Evolutionary conservation across 2,329 filamentous ascomycete species (phyloP).

Genomic region (Calonectria pseudoreteaudii): DNA sequence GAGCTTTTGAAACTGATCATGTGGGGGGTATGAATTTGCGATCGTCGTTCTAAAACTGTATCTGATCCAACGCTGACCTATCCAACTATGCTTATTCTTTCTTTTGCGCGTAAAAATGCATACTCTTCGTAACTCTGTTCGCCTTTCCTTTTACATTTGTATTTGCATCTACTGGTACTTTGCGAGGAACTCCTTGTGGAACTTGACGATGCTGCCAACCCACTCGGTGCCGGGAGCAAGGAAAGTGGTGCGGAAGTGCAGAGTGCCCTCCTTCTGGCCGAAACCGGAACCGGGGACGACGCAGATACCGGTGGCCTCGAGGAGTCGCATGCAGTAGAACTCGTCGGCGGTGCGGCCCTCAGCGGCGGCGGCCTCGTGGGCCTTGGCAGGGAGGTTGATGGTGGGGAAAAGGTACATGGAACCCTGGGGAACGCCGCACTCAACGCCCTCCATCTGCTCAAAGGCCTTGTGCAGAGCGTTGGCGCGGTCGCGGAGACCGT

Average conservation of each 20-base stretch:
- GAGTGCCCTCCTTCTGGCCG: conserved; percentile 89
- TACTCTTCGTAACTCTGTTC: background rate
- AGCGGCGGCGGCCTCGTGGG: conserved; percentile 78
- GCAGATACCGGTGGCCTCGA: conserved; percentile 95
- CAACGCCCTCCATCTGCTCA: conserved; percentile 93
- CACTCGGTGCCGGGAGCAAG: conserved; percentile 95
- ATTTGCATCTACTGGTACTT: conserved; percentile 69
- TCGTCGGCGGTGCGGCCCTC: conserved; percentile 86
- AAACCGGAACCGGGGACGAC: conserved; percentile 94
- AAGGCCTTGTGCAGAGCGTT: conserved; percentile 91
- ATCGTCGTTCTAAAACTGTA: conserved; percentile 7
- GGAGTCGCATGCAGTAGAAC: conserved; percentile 91
- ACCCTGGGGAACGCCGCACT: conserved; percentile 90
- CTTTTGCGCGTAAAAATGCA: conserved; percentile 8
- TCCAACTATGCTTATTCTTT: conserved; percentile 16
- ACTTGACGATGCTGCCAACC: conserved; percentile 87
- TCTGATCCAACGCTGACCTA: conserved; percentile 14
- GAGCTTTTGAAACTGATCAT: background rate
- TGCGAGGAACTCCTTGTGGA: conserved; percentile 91
- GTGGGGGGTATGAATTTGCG: conserved; percentile 18
- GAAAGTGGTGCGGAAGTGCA: conserved; percentile 98
- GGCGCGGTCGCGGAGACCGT: conserved; percentile 83
- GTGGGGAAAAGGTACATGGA: conserved; percentile 99
- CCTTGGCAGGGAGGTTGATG: conserved; percentile 82
- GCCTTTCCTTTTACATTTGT: background rate